A percentile compares a stretch with the other conserved stretches of the same genome.
phyloP scores from a whole-genome alignment of 495 filamentous ascomycete genomes.

The Annulohypoxylon moriforme region DNA sequence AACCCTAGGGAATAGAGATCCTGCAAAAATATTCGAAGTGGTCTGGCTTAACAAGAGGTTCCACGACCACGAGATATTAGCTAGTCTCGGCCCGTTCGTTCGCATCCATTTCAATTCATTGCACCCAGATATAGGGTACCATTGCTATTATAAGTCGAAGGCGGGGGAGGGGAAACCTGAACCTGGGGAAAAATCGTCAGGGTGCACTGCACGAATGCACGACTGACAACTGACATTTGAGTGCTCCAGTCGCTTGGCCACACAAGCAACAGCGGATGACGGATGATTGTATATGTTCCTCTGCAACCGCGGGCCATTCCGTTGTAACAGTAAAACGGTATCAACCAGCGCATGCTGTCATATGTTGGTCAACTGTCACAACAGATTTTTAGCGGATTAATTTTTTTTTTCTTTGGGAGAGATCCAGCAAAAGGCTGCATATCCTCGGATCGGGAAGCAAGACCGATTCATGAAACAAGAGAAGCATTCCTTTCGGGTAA shows the following conservation, averaged over 20 bases:
- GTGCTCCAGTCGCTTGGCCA: slow-evolving; percentile 8
- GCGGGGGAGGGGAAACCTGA: slow-evolving; percentile 33
- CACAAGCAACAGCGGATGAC: not conserved
- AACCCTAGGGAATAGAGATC: slow-evolving; percentile 4
- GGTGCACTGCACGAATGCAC: not conserved
- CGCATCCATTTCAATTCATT: not conserved
- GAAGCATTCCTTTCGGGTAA: slow-evolving; percentile 43
- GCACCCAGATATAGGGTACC: slow-evolving; percentile 22
- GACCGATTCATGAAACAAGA: slow-evolving; percentile 44
- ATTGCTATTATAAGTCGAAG: slow-evolving; percentile 34
- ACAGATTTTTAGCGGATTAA: slow-evolving; percentile 22
- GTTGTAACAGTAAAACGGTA: slow-evolving; percentile 41
- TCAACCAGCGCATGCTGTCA: slow-evolving; percentile 27
- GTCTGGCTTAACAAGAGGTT: slow-evolving; percentile 8
- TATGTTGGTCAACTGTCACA: slow-evolving; percentile 33
- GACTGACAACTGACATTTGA: slow-evolving; percentile 3
- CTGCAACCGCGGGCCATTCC: slow-evolving; percentile 40
- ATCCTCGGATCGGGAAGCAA: slow-evolving; percentile 43
- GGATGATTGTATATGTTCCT: slow-evolving; percentile 7
- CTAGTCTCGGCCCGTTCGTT: slow-evolving; percentile 32
- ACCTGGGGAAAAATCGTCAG: slow-evolving; percentile 10
- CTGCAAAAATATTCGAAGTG: slow-evolving; percentile 15
- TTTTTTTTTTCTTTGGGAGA: slow-evolving; percentile 4
- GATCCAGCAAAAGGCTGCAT: slow-evolving; percentile 39
- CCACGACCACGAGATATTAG: slow-evolving; percentile 24